A percentile compares a stretch with the other conserved stretches of the same genome.
phyloP scores from a whole-genome alignment of 139 green algal genomes.

The Trebouxia sp. region DNA sequence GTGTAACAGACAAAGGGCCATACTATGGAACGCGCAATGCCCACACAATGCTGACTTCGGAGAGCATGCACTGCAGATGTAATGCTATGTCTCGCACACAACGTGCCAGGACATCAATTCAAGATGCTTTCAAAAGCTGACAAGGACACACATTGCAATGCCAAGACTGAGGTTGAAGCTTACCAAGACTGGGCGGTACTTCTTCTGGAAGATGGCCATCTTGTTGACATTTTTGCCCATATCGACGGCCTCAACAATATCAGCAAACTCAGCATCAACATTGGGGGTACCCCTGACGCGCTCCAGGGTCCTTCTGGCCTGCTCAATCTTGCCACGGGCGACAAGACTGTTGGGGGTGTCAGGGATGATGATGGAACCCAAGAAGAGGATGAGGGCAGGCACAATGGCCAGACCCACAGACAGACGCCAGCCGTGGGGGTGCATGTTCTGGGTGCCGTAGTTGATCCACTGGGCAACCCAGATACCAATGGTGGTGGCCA shows the following conservation, averaged over 20 bases:
- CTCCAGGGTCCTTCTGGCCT: slow-evolving; percentile 46
- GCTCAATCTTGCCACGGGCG: slow-evolving; percentile 53
- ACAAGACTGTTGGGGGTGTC: slow-evolving; percentile 70
- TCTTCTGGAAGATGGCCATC: slow-evolving; percentile 42
- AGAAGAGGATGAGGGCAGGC: slow-evolving; percentile 53
- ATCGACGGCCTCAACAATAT: slow-evolving; percentile 51
- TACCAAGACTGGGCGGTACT: slow-evolving; percentile 43
- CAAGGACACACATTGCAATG: too few species aligned
- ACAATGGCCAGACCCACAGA: slow-evolving; percentile 55
- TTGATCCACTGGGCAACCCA: slow-evolving; percentile 66
- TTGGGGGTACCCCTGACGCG: slow-evolving; percentile 47
- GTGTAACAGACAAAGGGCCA: too few species aligned
- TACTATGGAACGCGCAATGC: too few species aligned
- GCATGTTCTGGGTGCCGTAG: slow-evolving; percentile 50
- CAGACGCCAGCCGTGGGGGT: slow-evolving; percentile 59
- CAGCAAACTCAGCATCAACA: slow-evolving; percentile 35
- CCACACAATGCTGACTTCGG: too few species aligned
- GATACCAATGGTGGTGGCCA: slow-evolving; percentile 63
- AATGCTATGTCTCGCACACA: too few species aligned
- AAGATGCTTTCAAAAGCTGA: too few species aligned
- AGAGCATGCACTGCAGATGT: too few species aligned
- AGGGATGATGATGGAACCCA: slow-evolving; percentile 55
- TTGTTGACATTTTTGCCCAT: slow-evolving; percentile 40
- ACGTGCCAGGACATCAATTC: too few species aligned
- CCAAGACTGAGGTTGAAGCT: too few species aligned